Evolutionary conservation across 768 basidiomycete species (phyloP), one percentile per base, ranked within the genome.

Genomic region (Mycena leptocephala): DNA sequence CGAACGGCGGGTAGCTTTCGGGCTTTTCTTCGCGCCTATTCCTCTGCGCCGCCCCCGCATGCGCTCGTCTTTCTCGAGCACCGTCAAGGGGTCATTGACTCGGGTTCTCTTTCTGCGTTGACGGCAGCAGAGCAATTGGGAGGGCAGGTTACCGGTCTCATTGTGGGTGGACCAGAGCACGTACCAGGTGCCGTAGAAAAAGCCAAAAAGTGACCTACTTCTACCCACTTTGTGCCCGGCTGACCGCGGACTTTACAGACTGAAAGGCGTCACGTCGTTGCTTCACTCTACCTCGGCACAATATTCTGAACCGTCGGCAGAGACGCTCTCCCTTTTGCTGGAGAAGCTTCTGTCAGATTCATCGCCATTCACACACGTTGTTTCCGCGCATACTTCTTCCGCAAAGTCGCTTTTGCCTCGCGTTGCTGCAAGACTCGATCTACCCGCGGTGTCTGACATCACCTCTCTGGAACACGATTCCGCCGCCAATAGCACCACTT

Each of bases 351-450:
- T 98, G 6, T 90, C 93, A 26, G 85, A 87, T 58, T 89, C 88
- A 76, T 89, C 90, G 6, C 85, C 89, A 61, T 99, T 92, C 87
- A 97, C 98, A 7, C 98, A 99, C 83, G 90, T 99, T 79, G 94
- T 98, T 65, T 96, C 96, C 32, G 92, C 97, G 14, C 97, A 98
- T 79, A 96, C 97, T 0, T 96, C 97, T 5, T 91, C 93, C 61
- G 96, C 96, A 71, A 99, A 98, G 87, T 96, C 97, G 39, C 88
- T 99, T 76, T 90, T 99, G 71, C 98, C 98, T 48, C 95, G 98
- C 75, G 92, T 98, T 13, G 96, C 98, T 1, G 98, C 96, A 16
- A 89, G 88, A 76, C 91, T 99, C n/a, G 93, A 98, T 84, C 91
- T 94, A 26, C 96, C 97, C 9, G 96, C 96, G 75, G 91, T 98